These are phyloP conservation scores for Diaporthe humulicola DNA, from an alignment of 2,329 filamentous ascomycete species.

Conservation along the genomic window DNA sequence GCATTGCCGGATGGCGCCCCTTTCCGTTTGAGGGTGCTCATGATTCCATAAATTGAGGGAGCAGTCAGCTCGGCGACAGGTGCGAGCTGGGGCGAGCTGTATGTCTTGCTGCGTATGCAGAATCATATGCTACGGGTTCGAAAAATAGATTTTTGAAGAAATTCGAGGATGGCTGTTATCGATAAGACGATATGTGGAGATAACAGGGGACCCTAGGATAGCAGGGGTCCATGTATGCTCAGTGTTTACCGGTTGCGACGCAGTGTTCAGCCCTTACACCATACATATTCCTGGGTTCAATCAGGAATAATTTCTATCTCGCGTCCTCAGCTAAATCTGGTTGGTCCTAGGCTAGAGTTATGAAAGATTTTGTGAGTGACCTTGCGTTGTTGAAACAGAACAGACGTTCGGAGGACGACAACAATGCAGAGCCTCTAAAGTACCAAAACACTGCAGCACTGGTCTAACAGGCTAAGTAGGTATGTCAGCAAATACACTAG, in stretches of 20 bases:
- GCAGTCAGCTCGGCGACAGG: not conserved
- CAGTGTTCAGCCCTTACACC: not conserved
- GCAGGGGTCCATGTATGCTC: not conserved
- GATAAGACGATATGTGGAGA: slow-evolving; percentile 41
- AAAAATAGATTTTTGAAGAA: slow-evolving; percentile 33
- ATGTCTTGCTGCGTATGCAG: not conserved
- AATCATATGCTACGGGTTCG: not conserved
- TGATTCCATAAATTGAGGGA: slow-evolving; percentile 49
- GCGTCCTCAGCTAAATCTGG: not conserved
- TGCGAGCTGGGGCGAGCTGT: not conserved
- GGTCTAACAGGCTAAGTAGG: not conserved
- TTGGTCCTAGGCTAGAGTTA: too few species aligned
- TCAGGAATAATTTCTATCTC: not conserved
- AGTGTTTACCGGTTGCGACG: not conserved
- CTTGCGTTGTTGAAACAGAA: not conserved
- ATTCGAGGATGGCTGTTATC: slow-evolving; percentile 30
- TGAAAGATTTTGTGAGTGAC: not conserved
- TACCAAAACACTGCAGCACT: not conserved
- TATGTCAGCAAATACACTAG: not conserved
- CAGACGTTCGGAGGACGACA: not conserved
- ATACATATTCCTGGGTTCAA: not conserved
- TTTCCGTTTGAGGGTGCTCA: slow-evolving; percentile 71
- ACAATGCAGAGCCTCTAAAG: not conserved
- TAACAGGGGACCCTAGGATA: slow-evolving; percentile 14
- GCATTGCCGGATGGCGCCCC: slow-evolving; percentile 66